These are phyloP conservation scores for Penicillium maclennaniae DNA, from an alignment of 495 filamentous ascomycete species.

Conservation along the genomic window DNA sequence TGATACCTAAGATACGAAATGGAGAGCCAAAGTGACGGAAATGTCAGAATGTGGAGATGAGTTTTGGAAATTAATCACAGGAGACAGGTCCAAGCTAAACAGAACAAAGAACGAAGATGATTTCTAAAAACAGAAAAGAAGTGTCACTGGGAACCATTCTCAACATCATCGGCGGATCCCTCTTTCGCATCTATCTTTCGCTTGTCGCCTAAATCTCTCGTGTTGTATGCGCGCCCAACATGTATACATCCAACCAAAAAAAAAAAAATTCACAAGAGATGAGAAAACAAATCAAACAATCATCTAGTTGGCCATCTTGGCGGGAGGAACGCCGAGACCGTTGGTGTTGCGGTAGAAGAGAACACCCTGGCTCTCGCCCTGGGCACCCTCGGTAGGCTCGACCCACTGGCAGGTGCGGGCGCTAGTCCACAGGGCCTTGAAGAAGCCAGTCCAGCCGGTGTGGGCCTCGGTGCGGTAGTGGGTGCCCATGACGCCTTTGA, in stretches of 20 bases:
- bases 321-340: slow-evolving; percentile 61
- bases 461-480: slow-evolving; percentile 55
- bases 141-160: not conserved
- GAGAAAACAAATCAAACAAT: slow-evolving; percentile 16
- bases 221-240: not conserved
- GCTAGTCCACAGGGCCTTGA: slow-evolving; percentile 53
- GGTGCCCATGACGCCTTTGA: slow-evolving; percentile 52
- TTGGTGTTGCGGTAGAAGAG: slow-evolving; percentile 66
- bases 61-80: not conserved
- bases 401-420: slow-evolving; percentile 54
- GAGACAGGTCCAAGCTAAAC: not conserved
- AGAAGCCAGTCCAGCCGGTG: slow-evolving; percentile 50
- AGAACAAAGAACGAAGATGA: not conserved
- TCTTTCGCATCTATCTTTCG: slow-evolving; percentile 4
- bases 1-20: not conserved
- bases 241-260: slow-evolving; percentile 3
- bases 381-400: slow-evolving; percentile 62
- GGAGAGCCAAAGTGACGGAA: not conserved
- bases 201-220: not conserved
- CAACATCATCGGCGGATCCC: not conserved
- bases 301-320: slow-evolving; percentile 43
- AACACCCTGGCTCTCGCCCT: slow-evolving; percentile 49
- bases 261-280: slow-evolving; percentile 3
- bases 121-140: not conserved
- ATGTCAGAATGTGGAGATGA: not conserved